Evolutionary conservation across 768 basidiomycete genomes (phyloP).

Genomic region (Hericium alpestre): DNA sequence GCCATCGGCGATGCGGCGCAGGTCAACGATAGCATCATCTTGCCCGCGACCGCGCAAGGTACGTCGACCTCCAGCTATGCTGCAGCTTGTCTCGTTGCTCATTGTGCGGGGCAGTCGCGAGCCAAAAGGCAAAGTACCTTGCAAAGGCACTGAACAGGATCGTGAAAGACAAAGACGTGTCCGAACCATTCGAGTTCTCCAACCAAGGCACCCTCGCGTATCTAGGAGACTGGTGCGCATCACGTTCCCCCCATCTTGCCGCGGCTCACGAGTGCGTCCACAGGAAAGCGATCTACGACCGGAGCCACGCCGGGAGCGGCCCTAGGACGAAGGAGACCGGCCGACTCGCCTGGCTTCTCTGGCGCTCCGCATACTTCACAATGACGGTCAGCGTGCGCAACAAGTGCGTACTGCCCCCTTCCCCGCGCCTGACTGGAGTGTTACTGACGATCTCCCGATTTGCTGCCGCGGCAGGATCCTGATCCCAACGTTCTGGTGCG

Average conservation of each 20-base stretch:
- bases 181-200: conserved; percentile 55
- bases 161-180: conserved; percentile 33
- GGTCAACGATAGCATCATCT: conserved; percentile 32
- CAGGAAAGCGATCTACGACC: conserved; percentile 70
- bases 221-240: conserved; percentile 57
- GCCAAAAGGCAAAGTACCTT: conserved; percentile 65
- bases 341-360: conserved; percentile 65
- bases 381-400: conserved; percentile 65
- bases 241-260: background rate
- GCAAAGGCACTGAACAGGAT: conserved; percentile 56
- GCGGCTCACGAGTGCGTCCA: too few relatives aligned
- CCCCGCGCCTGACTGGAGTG: background rate
- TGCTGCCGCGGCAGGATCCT: conserved; percentile 34
- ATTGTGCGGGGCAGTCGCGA: conserved; percentile 41
- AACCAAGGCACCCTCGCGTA: conserved; percentile 74
- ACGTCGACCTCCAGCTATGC: conserved; percentile 8
- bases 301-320: conserved; percentile 37
- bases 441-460: conserved; percentile 3
- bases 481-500: conserved; percentile 57
- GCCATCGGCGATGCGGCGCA: conserved; percentile 73
- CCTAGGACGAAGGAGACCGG: conserved; percentile 47
- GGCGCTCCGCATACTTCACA: conserved; percentile 75
- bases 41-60: conserved; percentile 86
- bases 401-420: conserved; percentile 33
- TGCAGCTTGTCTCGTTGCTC: background rate